These are phyloP conservation scores for Fraxinus xanthoxyloides DNA, from an alignment of 305 asterid genomes.

Conservation along the genomic window DNA sequence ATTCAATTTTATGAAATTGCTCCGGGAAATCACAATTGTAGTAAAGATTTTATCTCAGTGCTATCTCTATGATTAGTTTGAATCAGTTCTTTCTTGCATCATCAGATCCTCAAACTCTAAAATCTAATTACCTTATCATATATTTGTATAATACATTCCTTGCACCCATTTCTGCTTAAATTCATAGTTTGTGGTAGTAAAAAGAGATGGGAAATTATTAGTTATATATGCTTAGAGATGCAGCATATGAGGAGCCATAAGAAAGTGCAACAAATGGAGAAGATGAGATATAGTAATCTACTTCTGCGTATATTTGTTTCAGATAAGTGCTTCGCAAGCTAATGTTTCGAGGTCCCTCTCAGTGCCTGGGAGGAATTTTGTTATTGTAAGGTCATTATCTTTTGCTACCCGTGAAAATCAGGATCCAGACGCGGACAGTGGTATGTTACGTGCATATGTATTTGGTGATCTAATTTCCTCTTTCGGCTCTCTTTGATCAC, in stretches of 20 bases:
- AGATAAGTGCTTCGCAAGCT: constrained; percentile 47
- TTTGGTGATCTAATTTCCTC: background rate
- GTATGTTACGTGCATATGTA: constrained; percentile 41
- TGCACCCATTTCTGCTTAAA: background rate
- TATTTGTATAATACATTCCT: background rate
- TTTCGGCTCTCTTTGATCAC: constrained; percentile 2
- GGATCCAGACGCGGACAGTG: constrained; percentile 48
- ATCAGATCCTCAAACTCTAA: background rate
- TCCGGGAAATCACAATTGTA: background rate
- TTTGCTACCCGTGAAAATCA: constrained; percentile 50
- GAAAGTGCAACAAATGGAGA: background rate
- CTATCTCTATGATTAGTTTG: background rate
- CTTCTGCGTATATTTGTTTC: constrained; percentile 30
- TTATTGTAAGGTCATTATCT: constrained; percentile 75
- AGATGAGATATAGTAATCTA: background rate
- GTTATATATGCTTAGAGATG: background rate
- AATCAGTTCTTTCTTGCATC: background rate
- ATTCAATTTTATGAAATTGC: background rate
- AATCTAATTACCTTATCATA: background rate
- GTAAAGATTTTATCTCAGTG: background rate
- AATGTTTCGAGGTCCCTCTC: constrained; percentile 77
- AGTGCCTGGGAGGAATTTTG: constrained; percentile 60
- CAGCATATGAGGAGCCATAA: background rate
- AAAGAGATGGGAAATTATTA: background rate
- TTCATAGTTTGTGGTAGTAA: background rate